These are phyloP conservation scores for Penicillium odoratum DNA, from an alignment of 495 filamentous ascomycete species.

Conservation along the genomic window DNA sequence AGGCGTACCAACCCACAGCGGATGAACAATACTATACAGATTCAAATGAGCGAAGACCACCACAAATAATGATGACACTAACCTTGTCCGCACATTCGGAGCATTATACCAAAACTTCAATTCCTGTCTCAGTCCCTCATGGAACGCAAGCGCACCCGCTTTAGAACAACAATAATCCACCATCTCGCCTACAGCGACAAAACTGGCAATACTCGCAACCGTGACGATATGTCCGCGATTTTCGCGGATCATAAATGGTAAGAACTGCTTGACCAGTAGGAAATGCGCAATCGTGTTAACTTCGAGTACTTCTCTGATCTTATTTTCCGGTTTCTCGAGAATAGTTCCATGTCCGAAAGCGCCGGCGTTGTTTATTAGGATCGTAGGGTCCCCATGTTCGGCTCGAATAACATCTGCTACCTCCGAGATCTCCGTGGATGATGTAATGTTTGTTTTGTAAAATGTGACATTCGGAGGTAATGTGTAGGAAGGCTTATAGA, in stretches of 20 bases:
- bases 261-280: constrained; percentile 47
- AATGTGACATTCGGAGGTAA: background rate
- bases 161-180: constrained; percentile 58
- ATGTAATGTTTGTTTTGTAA: constrained; percentile 5
- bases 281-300: constrained; percentile 53
- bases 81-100: constrained; percentile 27
- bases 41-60: too few relatives aligned
- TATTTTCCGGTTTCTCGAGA: constrained; percentile 2
- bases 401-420: background rate
- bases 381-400: background rate
- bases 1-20: constrained; percentile 56
- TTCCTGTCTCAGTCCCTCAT: constrained; percentile 38
- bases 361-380: constrained; percentile 8
- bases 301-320: constrained; percentile 1
- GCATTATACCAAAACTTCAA: constrained; percentile 26
- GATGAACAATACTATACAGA: constrained; percentile 23
- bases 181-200: constrained; percentile 48
- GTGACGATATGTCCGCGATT: constrained; percentile 55
- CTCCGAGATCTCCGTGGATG: background rate
- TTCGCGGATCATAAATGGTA: constrained; percentile 51
- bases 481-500: background rate
- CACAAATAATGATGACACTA: background rate
- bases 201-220: constrained; percentile 50
- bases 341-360: background rate
- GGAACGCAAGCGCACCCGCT: constrained; percentile 52